Base-by-base conservation (phyloP, 73 alveolate species). In the Paramecium octaurelia region DNA sequence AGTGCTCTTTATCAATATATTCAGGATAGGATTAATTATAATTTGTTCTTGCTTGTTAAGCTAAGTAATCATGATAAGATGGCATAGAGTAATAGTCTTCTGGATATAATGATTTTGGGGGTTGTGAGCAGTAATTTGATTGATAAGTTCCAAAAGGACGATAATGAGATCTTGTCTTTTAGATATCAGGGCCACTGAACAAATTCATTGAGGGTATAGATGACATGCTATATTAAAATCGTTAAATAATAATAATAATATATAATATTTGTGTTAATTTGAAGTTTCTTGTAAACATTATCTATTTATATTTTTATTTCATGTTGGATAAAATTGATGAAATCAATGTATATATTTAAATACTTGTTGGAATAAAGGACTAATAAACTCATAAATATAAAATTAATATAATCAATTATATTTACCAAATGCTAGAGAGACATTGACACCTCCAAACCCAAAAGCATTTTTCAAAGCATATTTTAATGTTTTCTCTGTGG, bases 361-460 rank as follows among this genome's bases (percentile, higher is more conserved):
- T 40, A 40, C 1, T 40, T 40, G 2, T 5, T 40, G 10, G 10
- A 8, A 7, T 0, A 40, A 7, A 8, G 48, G 48, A 40, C 16
- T 40, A 40, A 40, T 40, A 14, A 54, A 54, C 69, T 54, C 69
- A 18, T 54, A 54, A 54, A 54, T 54, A 54, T 54, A 48, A 48
- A 48, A 48, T 48, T 12, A 16, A 48, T 48, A 48, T n/a, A 54
- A 54, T 68, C 84, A 68, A 68, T 31, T 68, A 7, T 16, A 31
- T 71, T 71, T 89, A 23, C 75, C 75, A 73, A 18, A 89, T 29
- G 36, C 38, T 24, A 89, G 16, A 6, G 92, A 70, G 12, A 89
- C 94, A 69, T 89, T 89, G 34, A 89, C 92, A 6, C 94, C 94
- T 23, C 94, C 94, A 89, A 89, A 89, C 8, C 94, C 94, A 89